These are phyloP conservation scores for Eimeria tenella DNA, from an alignment of 169 alveolate genomes.

Conservation along the genomic window DNA sequence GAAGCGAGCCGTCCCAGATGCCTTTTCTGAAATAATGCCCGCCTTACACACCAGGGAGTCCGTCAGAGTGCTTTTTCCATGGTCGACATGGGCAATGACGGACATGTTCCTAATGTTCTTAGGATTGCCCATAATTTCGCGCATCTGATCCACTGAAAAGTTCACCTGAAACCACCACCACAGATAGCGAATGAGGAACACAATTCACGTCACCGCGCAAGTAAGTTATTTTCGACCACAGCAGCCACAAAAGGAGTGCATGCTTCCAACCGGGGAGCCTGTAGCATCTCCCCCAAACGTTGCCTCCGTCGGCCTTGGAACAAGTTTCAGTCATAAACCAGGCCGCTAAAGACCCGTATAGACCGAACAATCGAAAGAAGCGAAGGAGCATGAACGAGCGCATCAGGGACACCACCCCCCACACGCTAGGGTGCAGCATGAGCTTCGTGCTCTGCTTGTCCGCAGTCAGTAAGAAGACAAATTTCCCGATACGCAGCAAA, in stretches of 20 bases:
- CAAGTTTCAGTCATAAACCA: too few species aligned
- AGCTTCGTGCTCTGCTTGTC: neutral
- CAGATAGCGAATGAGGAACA: neutral
- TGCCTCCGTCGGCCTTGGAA: too few species aligned
- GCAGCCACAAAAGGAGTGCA: neutral
- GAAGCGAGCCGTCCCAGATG: conserved; percentile 99
- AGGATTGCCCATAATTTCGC: conserved; percentile 99
- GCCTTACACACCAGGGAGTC: conserved; percentile 99
- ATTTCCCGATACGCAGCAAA: neutral
- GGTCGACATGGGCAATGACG: conserved; percentile 99
- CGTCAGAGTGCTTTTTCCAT: conserved; percentile 99
- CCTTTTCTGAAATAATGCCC: conserved; percentile 98
- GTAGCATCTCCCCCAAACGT: neutral
- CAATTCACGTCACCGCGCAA: neutral
- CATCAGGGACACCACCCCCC: conserved; percentile 28
- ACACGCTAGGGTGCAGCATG: conserved; percentile 7
- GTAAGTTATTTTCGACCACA: too few species aligned
- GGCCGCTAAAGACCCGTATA: too few species aligned
- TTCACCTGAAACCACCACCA: conserved; percentile 86
- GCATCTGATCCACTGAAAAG: conserved; percentile 99
- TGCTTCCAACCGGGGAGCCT: neutral
- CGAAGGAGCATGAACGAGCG: neutral
- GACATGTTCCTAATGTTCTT: conserved; percentile 99
- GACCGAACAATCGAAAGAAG: too few species aligned
- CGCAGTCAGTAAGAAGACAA: neutral